Conservation (phyloP, 129 eudicot genomes). For the Silybum marianum region DNA sequence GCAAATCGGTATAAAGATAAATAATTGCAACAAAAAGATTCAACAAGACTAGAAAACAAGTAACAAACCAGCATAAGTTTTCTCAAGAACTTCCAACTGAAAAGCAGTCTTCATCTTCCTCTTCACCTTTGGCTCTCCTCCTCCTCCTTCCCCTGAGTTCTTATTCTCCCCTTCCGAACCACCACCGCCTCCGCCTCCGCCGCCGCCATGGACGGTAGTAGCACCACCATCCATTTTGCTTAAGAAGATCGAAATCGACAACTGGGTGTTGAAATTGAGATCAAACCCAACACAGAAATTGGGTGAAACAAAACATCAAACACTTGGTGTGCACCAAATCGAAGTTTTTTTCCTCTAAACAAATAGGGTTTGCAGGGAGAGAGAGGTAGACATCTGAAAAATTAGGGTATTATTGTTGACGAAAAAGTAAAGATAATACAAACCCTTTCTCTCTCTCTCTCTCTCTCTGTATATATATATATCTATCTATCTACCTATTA, state of each 20-base stretch:
- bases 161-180: conserved; percentile 44
- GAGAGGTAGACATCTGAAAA: conserved; percentile 29
- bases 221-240: conserved; percentile 36
- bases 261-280: conserved; percentile 21
- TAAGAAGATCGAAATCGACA: conserved; percentile 7
- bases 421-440: conserved; percentile 29
- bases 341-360: neutral
- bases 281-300: conserved; percentile 20
- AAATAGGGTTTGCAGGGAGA: conserved; percentile 41
- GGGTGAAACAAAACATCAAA: conserved; percentile 21
- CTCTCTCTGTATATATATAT: too few species aligned
- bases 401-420: conserved; percentile 33
- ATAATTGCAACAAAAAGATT: neutral
- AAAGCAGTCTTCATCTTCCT: conserved; percentile 92
- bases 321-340: conserved; percentile 7
- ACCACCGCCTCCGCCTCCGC: conserved; percentile 7
- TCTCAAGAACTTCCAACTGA: conserved; percentile 87
- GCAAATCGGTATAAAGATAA: neutral
- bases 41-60: neutral
- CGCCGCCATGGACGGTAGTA: conserved; percentile 32
- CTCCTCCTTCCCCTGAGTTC: conserved; percentile 41
- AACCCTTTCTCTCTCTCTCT: conserved; percentile 25
- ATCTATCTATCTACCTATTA: conserved; percentile 25
- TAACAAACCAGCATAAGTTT: conserved; percentile 78
- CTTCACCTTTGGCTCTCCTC: conserved; percentile 66